Base-by-base conservation (phyloP, 1,284 basidiomycete species). In the Ganoderma lingzhi region DNA sequence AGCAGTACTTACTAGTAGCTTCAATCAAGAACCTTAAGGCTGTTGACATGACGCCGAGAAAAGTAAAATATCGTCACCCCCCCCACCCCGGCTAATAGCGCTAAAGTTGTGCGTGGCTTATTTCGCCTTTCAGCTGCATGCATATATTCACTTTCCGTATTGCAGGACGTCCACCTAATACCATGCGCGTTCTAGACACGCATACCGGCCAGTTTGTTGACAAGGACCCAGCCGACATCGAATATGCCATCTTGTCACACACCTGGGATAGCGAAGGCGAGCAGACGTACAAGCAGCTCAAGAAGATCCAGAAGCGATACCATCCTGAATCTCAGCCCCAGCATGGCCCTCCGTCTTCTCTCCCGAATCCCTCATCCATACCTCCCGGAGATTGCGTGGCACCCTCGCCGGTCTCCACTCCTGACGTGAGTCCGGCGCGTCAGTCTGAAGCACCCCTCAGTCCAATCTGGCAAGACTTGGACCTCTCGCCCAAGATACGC, bases 221-320 rank as follows among this genome's bases (percentile, higher is more conserved):
- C 14, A 48, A 48, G n/a, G n/a, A 48, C 45, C 45, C 19, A 48
- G 45, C 19, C 8, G 6, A 48, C 9, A 48, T n/a, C 45, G n/a
- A 48, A n/a, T 48, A 48, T 9, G 45, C n/a, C n/a, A 48, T 48
- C 45, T 48, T 48, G 45, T 48, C n/a, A 23, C 45, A 48, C n/a
- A n/a, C n/a, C 19, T 48, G n/a, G 17, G n/a, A 23, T 15, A 48
- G 19, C 45, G 3, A 48, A n/a, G 45, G 45, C 45, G 45, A 48
- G 45, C 45, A 23, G 45, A 23, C 45, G 9, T 48, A 23, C 45
- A 48, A 48, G n/a, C 45, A 23, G 45, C 45, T 48, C 6, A 48
- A 9, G 45, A 48, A 23, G 6, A 48, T 48, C 45, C 45, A 48
- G n/a, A n/a, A 2, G 8, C n/a, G 45, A 48, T 48, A 48, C n/a